Evolutionary conservation across 306 rosid species (phyloP), one percentile per base, ranked within the genome.

Genomic region (Dalbergia cochinchinensis): DNA sequence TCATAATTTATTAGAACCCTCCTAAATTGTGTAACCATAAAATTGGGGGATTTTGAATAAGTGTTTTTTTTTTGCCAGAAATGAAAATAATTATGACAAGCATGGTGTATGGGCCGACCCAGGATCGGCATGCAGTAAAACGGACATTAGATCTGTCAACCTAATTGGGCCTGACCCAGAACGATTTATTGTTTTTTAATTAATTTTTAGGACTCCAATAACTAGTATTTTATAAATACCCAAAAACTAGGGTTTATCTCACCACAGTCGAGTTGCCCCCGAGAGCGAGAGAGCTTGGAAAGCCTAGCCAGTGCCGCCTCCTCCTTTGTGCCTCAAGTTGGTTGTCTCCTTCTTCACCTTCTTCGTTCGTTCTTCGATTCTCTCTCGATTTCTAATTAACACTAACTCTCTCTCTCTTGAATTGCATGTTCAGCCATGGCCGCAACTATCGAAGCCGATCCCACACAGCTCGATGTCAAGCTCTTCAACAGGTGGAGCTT

Each of bases 401-500:
- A 26, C 70, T 22, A 69, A 47, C 22, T 5, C 60, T 15, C 26
- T 20, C 2, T 19, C 31, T 4, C 41, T 65, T 37, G 15, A 69
- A 48, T 22, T 12, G 1, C 18, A 15, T 7, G 7, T 26, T 3
- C 65, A 80, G 79, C 53, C 26, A 84, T 80, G 87, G 85, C 85
- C 16, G 85, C 59, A 0, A 20, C 69, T 62, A 1, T 1, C 11
- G 80, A 66, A 14, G 33, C 13, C 11, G 91, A 85, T 35, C 63
- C 84, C 5, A 26, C 48, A 1, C 78, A 59, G 54, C 63, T 48
- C 14, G 91, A 90, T 0, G 93, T 90, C 64, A 90, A 85, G 82
- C 93, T 89, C 37, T 89, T 89, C 77, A 87, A 89, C 67, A 60
- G 82, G 9, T 89, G 93, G 91, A 87, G 84, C 80, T 89, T 85